phyloP scores from a whole-genome alignment of 768 basidiomycete genomes.

The Coprinellus micaceus region DNA sequence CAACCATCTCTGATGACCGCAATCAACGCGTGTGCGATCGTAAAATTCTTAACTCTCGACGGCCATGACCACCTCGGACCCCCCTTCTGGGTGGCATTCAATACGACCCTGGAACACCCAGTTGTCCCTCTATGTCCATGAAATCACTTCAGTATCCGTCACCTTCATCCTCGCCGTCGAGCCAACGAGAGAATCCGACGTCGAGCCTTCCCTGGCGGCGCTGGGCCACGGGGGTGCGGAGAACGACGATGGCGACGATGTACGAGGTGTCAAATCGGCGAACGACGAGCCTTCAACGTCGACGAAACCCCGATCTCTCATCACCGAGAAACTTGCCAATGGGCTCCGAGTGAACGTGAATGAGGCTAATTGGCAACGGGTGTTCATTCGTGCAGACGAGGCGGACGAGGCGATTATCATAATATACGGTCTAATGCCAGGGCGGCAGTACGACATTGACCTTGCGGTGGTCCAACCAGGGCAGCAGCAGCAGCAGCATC shows the following conservation, averaged over 20 bases:
- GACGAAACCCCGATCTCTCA: conserved; percentile 33
- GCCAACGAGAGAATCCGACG: conserved; percentile 22
- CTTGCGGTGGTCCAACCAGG: conserved; percentile 67
- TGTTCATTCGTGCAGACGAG: conserved; percentile 77
- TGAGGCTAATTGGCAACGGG: conserved; percentile 71
- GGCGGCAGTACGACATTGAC: conserved; percentile 87
- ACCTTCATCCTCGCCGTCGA: conserved; percentile 70
- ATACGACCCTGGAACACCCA: conserved; percentile 76
- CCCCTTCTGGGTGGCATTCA: conserved; percentile 53
- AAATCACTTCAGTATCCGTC: conserved; percentile 83
- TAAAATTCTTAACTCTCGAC: not conserved
- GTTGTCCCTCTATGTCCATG: conserved; percentile 66
- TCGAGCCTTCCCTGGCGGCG: conserved; percentile 41
- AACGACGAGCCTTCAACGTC: conserved; percentile 2
- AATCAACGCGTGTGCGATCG: conserved; percentile 1
- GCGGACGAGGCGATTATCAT: conserved; percentile 88
- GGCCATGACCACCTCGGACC: conserved; percentile 1
- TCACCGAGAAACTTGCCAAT: conserved; percentile 65
- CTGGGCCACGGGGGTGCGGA: conserved; percentile 22
- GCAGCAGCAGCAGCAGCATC: conserved; percentile 30
- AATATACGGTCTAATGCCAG: conserved; percentile 84
- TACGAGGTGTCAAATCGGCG: too few species aligned
- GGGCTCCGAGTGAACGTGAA: conserved; percentile 82
- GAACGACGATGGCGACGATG: too few species aligned
- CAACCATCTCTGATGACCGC: too few species aligned